Evolutionary conservation across 306 rosid species (phyloP), one percentile per base, ranked within the genome.

Genomic region (Clitoria ternatea): DNA sequence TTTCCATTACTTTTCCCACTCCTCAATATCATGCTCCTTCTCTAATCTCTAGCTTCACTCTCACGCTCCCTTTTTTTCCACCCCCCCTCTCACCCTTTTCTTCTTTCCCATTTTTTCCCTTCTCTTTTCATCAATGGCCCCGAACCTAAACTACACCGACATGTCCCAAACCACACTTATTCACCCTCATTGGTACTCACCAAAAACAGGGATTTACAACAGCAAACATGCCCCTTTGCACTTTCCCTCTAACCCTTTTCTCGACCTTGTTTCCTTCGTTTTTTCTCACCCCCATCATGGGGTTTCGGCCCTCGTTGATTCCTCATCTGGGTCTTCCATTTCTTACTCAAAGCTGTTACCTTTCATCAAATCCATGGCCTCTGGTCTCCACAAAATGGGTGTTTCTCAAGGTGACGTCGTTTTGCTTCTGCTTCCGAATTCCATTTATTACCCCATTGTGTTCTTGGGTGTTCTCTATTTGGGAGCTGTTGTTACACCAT

Each of bases 401-500:
- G 59, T 93, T 74, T 81, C 89, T 37, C 72, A 87, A 71, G 87
- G 86, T 74, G 90, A 84, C 8, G 87, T 93, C 5, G 86, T 90
- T 65, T 36, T 90, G 68, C 78, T 90, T 47, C 20, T 93, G 45
- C 74, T 90, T 47, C 98, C 97, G 0, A 93, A 90, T 76, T 84
- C 90, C 74, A 70, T 90, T 81, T 85, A 77, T 86, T 87, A 78
- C 35, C 96, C 98, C 48, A 63, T 88, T 56, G 48, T 85, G 57
- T 78, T 90, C 62, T 42, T 90, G 45, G 81, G 79, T 20, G 82
- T 85, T 64, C 18, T 90, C 48, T 88, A 72, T 62, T 29, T 84
- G 5, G 97, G 97, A 18, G 98, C 90, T 40, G 42, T 85, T 61
- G 82, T 85, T 47, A 78, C 98, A 19, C 66, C 96, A 45, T 75